Evolutionary conservation across 148 eudicot species (phyloP), one percentile per base, ranked within the genome.

Genomic region (Gaultheria prostrata): DNA sequence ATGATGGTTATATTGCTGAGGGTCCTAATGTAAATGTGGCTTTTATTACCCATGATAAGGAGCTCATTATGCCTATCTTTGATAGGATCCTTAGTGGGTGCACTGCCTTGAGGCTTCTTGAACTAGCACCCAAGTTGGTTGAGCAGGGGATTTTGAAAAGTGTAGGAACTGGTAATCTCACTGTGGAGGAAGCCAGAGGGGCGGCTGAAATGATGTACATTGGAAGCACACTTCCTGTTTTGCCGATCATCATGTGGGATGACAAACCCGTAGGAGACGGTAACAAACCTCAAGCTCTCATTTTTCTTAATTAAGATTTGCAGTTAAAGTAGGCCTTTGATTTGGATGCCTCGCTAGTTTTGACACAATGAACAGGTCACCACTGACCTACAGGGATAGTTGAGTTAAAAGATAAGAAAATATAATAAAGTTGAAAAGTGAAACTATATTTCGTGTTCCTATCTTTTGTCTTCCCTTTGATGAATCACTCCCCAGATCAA

Each of bases 11-110:
- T 84, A 65, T 93, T 8, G 97, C 94, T 0, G 97, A 93, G 88
- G 97, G 97, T 71, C 97, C 97, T 6, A 92, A 91, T 81, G 88
- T 93, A 87, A 93, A 93, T 73, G 92, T 92, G 6, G 97, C 92
- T 56, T 90, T 93, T 65, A 83, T 93, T 39, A 93, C 90, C 39
- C 82, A 67, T 79, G 93, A 93, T 17, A 89, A 87, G 83, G 95
- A 91, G 86, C 93, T 93, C 77, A 85, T 93, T 57, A 80, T 92
- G 91, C 97, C 97, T 70, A 17, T 39, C 20, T 93, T 93, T 82
- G 93, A 93, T 79, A 91, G 87, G 84, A 91, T 91, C 39, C 87
- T 93, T 0, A 82, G 91, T 63, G 97, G 97, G n/a, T 92, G 97
- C 88, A 91, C 97, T 14, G 95, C 95, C 10, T 49, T 82, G 61